phyloP scores from a whole-genome alignment of 2,329 filamentous ascomycete genomes.

The Epichloe glyceriae region DNA sequence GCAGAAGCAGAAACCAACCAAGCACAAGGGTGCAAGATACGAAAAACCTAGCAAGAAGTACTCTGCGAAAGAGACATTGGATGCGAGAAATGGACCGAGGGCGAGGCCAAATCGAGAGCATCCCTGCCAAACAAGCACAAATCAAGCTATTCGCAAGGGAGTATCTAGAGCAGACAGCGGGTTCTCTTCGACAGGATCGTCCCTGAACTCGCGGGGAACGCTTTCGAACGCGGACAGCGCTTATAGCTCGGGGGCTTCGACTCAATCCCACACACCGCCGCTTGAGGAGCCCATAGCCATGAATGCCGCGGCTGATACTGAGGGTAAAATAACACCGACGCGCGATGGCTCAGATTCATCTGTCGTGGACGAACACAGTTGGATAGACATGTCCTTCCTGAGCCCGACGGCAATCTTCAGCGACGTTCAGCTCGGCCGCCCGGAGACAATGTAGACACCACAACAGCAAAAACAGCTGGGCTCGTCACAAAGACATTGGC shows the following conservation, averaged over 20 bases:
- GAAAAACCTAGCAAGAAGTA: conserved; percentile 13
- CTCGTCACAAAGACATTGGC: not conserved
- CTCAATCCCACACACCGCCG: conserved; percentile 35
- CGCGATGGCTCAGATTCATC: not conserved
- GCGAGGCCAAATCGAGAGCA: conserved; percentile 23
- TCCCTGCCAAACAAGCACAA: conserved; percentile 1
- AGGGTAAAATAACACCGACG: not conserved
- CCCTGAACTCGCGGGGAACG: conserved; percentile 28
- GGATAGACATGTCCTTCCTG: conserved; percentile 9
- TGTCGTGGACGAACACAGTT: conserved; percentile 1
- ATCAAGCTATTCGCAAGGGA: conserved; percentile 7
- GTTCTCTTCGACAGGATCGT: conserved; percentile 32
- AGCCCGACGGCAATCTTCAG: not conserved
- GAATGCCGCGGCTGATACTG: not conserved
- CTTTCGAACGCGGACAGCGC: conserved; percentile 48
- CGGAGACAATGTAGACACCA: not conserved
- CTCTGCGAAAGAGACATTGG: conserved; percentile 19
- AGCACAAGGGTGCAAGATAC: not conserved
- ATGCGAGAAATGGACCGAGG: conserved; percentile 29
- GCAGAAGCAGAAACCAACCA: not conserved
- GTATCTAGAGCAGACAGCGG: conserved; percentile 32
- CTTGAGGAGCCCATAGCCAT: conserved; percentile 10
- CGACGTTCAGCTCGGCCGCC: not conserved
- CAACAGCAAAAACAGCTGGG: not conserved
- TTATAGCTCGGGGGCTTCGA: conserved; percentile 47